phyloP scores from a whole-genome alignment of 106 monocot genomes.

The Dendrobium catenatum region DNA sequence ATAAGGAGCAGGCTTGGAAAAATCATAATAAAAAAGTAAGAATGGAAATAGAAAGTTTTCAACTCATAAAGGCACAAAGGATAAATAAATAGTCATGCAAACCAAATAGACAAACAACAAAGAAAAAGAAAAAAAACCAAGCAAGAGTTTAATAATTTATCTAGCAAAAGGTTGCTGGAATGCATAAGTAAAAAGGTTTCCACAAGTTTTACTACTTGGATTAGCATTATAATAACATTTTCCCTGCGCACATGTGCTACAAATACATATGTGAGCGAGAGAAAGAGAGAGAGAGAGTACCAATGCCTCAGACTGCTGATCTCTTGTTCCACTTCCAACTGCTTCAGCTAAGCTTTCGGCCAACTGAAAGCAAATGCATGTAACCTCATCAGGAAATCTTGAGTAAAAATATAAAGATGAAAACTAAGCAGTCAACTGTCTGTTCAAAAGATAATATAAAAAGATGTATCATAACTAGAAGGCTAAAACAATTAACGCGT shows the following conservation, averaged over 20 bases:
- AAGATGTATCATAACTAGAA: neutral
- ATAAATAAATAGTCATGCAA: neutral
- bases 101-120: neutral
- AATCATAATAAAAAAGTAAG: neutral
- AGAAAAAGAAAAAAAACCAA: neutral
- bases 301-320: conserved; percentile 70
- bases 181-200: neutral
- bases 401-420: neutral
- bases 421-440: neutral
- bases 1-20: neutral
- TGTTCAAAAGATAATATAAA: neutral
- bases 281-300: conserved; percentile 22
- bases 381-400: neutral
- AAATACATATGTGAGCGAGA: neutral
- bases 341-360: conserved; percentile 68
- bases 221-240: neutral
- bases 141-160: neutral
- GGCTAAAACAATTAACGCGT: neutral
- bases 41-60: neutral
- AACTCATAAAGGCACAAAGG: neutral
- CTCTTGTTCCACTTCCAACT: conserved; percentile 62
- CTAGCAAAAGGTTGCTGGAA: neutral
- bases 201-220: neutral
- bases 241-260: too few relatives aligned
- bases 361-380: conserved; percentile 29